A percentile compares a stretch with the other conserved stretches of the same genome.
Conservation (phyloP, 495 filamentous ascomycete genomes). For the Chlorociboria aeruginascens region DNA sequence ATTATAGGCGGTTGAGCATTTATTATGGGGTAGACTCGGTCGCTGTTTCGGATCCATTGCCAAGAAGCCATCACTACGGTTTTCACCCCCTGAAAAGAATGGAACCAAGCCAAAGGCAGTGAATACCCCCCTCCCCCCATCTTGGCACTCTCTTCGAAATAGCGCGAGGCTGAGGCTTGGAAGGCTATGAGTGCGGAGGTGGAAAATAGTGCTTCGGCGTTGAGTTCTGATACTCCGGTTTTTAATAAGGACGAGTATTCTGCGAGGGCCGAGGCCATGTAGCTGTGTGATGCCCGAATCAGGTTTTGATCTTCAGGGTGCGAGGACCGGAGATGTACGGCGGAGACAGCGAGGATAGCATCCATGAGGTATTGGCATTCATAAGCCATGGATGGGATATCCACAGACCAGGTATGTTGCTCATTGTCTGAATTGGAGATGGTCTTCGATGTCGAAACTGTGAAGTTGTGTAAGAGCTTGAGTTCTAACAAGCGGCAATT, state of each 20-base stretch:
- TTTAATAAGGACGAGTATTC: conserved; percentile 39
- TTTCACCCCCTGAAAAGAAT: conserved; percentile 48
- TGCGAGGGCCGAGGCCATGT: conserved; percentile 43
- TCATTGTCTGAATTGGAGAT: conserved; percentile 31
- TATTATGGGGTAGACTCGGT: conserved; percentile 39
- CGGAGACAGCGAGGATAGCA: conserved; percentile 43
- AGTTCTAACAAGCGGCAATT: conserved; percentile 37
- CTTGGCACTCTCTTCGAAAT: conserved; percentile 27
- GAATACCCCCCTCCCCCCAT: conserved; percentile 30
- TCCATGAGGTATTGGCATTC: conserved; percentile 39
- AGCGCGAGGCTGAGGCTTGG: conserved; percentile 41
- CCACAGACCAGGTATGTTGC: conserved; percentile 39
- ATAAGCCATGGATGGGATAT: conserved; percentile 42
- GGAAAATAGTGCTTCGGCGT: conserved; percentile 43
- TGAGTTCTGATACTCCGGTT: conserved; percentile 34
- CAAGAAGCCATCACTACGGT: conserved; percentile 23
- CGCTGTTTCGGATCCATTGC: conserved; percentile 37
- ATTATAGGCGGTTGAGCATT: conserved; percentile 40
- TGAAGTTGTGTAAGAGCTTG: conserved; percentile 43
- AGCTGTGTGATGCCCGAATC: conserved; percentile 41
- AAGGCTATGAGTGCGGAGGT: conserved; percentile 44
- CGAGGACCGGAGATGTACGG: conserved; percentile 38
- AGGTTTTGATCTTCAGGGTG: conserved; percentile 37
- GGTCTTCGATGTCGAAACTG: conserved; percentile 37
- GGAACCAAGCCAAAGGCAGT: conserved; percentile 42